Evolutionary conservation across 768 basidiomycete genomes (phyloP), one percentile per base, ranked within the genome.

Genomic region (Serendipita sp.): DNA sequence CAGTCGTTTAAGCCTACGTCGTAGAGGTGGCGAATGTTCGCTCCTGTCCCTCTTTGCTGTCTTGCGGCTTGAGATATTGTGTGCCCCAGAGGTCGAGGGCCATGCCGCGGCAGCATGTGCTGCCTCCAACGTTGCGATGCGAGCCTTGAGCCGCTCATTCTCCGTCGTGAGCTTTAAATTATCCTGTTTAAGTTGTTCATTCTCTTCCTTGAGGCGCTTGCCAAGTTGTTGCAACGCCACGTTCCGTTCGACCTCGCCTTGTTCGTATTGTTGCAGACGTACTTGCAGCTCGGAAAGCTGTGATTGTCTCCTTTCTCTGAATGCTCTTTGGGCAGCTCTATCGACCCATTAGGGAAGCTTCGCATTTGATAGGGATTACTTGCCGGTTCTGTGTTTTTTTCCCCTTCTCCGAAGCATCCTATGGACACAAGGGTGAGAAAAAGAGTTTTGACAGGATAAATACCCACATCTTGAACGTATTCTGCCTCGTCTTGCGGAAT

Each of bases 171-270:
- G 79, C 7, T 75, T 69, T 32, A 72, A 68, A 69, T 92, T 92
- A 74, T 92, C 88, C 66, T 77, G 76, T 62, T 82, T 82, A 16
- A 92, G 78, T 15, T 75, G 75, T 63, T 90, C 87, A 68, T 93
- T 93, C 72, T 93, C 91, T 68, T 90, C 89, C 74, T 92, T 92
- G 65, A 89, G 79, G 37, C 84, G 82, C 74, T 90, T 91, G 13
- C 88, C 89, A 64, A 89, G 81, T 63, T 79, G 83, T 74, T 92
- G 91, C 24, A 93, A 77, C 53, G 88, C 88, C 60, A 92, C 83
- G 70, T 88, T 91, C 65, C 89, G 84, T 72, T 92, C 88, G 32
- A 91, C 84, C 72, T 92, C 90, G n/a, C 91, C 91, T 71, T 89
- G 88, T 72, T 93, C 90, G 69, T 91, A 92, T 18, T 82, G 82